Evolutionary conservation across 192 early-diverging fungal species (phyloP), one percentile per base, ranked within the genome.

Genomic region (Hyaloraphidium curvatum): DNA sequence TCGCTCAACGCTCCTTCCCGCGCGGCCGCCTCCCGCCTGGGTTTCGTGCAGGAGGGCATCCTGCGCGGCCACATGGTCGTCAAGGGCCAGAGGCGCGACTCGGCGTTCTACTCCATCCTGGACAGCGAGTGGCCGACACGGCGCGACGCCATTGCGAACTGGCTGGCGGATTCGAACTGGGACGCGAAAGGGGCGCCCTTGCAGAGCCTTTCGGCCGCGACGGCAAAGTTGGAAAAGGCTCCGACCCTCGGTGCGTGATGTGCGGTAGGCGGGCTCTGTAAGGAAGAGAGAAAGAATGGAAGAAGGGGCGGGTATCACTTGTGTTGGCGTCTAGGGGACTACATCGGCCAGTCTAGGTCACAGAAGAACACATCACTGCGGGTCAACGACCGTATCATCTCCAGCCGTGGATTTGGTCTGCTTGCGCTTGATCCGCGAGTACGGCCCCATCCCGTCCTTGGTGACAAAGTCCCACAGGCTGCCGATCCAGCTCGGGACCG

Each of bases 401-500:
- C n/a, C n/a, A n/a, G n/a, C n/a, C n/a, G n/a, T n/a, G n/a, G n/a
- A n/a, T n/a, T n/a, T n/a, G n/a, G n/a, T n/a, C n/a, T n/a, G n/a
- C n/a, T n/a, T n/a, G n/a, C 56, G 56, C 13, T 33, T 52, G 26
- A 58, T 43, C 2, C 56, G 56, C 2, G 23, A 40, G 22, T 52
- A 52, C 16, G 56, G 56, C 14, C 35, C 16, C 48, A 58, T 58
- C 22, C 33, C 30, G 19, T 40, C 16, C n/a, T 27, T 40, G 11
- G 61, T 27, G 41, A 91, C 80, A 62, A 95, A 95, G 61, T 83
- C 75, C 57, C 75, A 82, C 52, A 88, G 80, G 21, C 86, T 85
- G 31, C 76, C 70, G 19, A 80, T 62, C 91, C 91, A 96, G 31
- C 85, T 89, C 28, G 87, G 81, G 62, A 83, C 80, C 69, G 80